These are phyloP conservation scores for Apiotrichum gracile DNA, from an alignment of 1,284 basidiomycete genomes.

Conservation along the genomic window DNA sequence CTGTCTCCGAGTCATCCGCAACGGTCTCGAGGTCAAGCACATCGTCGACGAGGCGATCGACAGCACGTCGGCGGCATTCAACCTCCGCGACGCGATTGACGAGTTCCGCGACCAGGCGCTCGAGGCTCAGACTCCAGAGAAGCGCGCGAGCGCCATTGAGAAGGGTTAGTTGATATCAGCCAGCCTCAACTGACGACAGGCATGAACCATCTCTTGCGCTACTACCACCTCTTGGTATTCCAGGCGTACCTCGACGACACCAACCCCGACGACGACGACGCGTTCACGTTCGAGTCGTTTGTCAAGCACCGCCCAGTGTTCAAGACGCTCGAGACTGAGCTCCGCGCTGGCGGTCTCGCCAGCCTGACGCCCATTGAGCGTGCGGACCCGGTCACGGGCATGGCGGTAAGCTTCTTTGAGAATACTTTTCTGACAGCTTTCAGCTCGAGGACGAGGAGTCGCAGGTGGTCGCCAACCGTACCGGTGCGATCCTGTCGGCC, in stretches of 20 bases:
- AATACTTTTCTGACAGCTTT: background rate
- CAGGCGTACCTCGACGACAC: constrained; percentile 87
- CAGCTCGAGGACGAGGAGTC: constrained; percentile 73
- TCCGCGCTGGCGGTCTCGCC: constrained; percentile 69
- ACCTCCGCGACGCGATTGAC: constrained; percentile 83
- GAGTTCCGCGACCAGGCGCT: constrained; percentile 61
- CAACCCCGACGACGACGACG: constrained; percentile 68
- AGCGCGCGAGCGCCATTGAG: constrained; percentile 60
- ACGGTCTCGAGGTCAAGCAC: constrained; percentile 78
- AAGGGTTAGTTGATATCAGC: constrained; percentile 53
- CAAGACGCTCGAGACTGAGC: constrained; percentile 89
- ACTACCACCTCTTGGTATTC: constrained; percentile 89
- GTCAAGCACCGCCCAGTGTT: constrained; percentile 83
- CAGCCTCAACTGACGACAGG: constrained; percentile 49
- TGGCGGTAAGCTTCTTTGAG: constrained; percentile 54
- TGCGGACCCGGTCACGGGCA: constrained; percentile 62
- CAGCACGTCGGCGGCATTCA: constrained; percentile 74
- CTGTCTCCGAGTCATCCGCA: constrained; percentile 82
- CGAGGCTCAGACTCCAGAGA: constrained; percentile 66
- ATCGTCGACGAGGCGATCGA: constrained; percentile 89
- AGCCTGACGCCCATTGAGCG: constrained; percentile 80
- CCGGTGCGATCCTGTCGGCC: constrained; percentile 74
- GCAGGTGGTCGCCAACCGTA: constrained; percentile 74
- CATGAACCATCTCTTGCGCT: constrained; percentile 72
- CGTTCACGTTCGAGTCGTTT: constrained; percentile 72